Percentiles rank a stretch among this genome's conserved stretches.
These are phyloP conservation scores for Carex littledalei DNA, from an alignment of 176 grass and related monocot genomes.

Conservation along the genomic window DNA sequence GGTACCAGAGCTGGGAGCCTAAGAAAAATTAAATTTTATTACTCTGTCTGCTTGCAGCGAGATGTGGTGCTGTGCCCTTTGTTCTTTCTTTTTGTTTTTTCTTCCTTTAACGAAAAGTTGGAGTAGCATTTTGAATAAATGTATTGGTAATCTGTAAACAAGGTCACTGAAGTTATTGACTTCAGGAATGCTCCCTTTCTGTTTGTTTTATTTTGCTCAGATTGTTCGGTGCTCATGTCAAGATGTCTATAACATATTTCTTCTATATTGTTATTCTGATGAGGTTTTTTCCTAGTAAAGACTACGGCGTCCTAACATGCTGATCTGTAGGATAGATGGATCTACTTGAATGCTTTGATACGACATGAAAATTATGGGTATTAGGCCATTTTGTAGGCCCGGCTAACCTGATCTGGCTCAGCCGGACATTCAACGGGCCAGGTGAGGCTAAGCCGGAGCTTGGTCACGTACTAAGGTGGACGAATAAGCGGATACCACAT, in stretches of 20 bases:
- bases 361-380: no score
- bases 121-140: not conserved
- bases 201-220: not conserved
- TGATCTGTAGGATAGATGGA: not conserved
- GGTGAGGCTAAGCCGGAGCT: no score
- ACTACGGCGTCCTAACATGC: not conserved
- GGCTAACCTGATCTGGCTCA: no score
- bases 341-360: not conserved
- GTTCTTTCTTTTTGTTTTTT: constrained; percentile 1
- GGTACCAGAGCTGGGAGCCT: constrained; percentile 79
- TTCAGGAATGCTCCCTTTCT: not conserved
- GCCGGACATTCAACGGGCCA: no score
- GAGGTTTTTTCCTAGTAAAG: not conserved
- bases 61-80: not conserved
- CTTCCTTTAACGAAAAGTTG: constrained; percentile 11
- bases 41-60: not conserved
- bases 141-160: constrained; percentile 19
- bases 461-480: no score
- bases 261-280: not conserved
- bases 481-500: no score
- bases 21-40: constrained; percentile 41
- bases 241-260: not conserved
- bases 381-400: no score
- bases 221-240: not conserved
- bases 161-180: not conserved